Evolutionary conservation across 1,284 basidiomycete genomes (phyloP).

Genomic region (Cryptococcus jaspeensis): DNA sequence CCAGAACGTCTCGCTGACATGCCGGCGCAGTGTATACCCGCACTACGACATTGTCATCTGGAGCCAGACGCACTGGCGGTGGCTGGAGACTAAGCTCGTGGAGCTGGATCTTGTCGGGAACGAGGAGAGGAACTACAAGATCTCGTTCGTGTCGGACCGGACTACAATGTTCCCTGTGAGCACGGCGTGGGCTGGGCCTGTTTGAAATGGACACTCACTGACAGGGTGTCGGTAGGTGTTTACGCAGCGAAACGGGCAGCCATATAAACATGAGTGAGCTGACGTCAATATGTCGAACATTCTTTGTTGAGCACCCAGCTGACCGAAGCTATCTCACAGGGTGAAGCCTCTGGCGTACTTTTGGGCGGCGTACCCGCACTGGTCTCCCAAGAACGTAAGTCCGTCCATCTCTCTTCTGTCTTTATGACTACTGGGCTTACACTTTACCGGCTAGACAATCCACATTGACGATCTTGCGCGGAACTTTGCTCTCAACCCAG

Average conservation of each 20-base stretch:
- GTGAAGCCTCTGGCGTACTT: constrained; percentile 82
- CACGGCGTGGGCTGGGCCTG: not conserved
- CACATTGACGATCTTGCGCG: constrained; percentile 86
- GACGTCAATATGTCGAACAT: not conserved
- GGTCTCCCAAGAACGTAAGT: constrained; percentile 63
- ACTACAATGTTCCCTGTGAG: constrained; percentile 81
- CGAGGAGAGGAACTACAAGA: constrained; percentile 63
- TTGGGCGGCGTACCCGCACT: constrained; percentile 80
- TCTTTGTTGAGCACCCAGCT: constrained; percentile 1
- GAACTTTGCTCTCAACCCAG: constrained; percentile 83
- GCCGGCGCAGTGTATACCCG: constrained; percentile 60
- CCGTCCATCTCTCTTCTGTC: not conserved
- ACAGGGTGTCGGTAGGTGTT: constrained; percentile 52
- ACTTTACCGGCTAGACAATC: constrained; percentile 57
- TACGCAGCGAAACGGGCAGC: constrained; percentile 66
- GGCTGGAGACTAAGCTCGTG: constrained; percentile 85
- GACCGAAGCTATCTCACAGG: constrained; percentile 28
- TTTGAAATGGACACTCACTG: not conserved
- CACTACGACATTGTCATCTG: constrained; percentile 84
- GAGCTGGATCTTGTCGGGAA: constrained; percentile 79
- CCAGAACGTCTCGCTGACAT: not conserved
- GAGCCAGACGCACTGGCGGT: constrained; percentile 79
- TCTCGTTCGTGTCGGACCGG: constrained; percentile 69
- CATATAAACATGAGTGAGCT: constrained; percentile 65
- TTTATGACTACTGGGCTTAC: not conserved